phyloP scores from a whole-genome alignment of 768 basidiomycete species.

The Kwoniella shandongensis region DNA sequence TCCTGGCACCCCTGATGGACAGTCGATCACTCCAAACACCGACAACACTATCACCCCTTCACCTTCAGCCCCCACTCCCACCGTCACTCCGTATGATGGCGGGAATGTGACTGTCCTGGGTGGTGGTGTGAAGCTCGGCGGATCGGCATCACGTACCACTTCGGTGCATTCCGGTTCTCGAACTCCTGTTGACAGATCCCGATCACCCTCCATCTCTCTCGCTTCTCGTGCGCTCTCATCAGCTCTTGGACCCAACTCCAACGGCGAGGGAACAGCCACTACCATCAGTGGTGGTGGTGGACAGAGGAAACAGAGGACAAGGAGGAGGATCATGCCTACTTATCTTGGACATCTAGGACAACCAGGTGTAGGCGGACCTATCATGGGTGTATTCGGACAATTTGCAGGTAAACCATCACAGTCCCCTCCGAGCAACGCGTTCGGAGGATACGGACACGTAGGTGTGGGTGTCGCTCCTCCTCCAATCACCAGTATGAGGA shows the following conservation, averaged over 20 bases:
- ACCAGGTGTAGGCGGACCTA: constrained; percentile 44
- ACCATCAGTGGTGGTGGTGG: neutral
- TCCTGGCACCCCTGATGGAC: constrained; percentile 5
- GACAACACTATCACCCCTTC: constrained; percentile 18
- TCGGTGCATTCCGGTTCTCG: constrained; percentile 25
- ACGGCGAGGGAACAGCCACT: neutral
- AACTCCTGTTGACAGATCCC: constrained; percentile 30
- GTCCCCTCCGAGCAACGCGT: neutral
- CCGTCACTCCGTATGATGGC: constrained; percentile 53
- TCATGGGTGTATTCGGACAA: constrained; percentile 33
- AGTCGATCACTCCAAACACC: constrained; percentile 18
- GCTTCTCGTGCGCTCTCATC: constrained; percentile 38
- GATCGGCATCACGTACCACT: constrained; percentile 34
- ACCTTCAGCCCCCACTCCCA: constrained; percentile 22
- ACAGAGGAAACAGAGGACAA: constrained; percentile 34
- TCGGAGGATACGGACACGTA: constrained; percentile 2
- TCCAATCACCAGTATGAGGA: constrained; percentile 12
- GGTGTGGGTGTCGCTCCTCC: constrained; percentile 26
- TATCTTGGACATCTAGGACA: constrained; percentile 44
- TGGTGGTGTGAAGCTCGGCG: constrained; percentile 55
- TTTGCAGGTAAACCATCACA: constrained; percentile 12
- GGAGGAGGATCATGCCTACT: constrained; percentile 48
- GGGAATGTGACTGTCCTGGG: constrained; percentile 54
- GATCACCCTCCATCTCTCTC: constrained; percentile 45
- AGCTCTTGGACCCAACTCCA: constrained; percentile 28